phyloP scores from a whole-genome alignment of 768 basidiomycete genomes.

The Boletus edulis region DNA sequence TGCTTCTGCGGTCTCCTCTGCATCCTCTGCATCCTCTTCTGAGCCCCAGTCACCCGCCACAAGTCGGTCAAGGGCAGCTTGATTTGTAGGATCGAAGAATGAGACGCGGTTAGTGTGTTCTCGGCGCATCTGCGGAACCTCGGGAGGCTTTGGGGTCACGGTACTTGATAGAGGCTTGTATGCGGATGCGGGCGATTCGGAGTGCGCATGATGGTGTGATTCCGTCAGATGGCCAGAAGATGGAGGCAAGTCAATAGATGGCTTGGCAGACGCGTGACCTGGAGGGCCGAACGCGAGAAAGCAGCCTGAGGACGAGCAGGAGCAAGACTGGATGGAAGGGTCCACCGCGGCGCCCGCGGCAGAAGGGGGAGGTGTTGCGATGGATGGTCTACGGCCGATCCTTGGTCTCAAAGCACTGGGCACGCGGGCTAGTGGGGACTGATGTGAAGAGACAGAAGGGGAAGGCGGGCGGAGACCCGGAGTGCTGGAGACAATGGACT shows the following conservation, averaged over 20 bases:
- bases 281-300: constrained; percentile 20
- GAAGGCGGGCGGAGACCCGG: constrained; percentile 23
- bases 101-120: constrained; percentile 72
- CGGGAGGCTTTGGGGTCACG: constrained; percentile 33
- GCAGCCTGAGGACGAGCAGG: constrained; percentile 23
- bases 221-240: constrained; percentile 9
- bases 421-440: constrained; percentile 14
- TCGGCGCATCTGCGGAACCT: constrained; percentile 39
- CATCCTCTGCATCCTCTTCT: constrained; percentile 53
- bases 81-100: constrained; percentile 79
- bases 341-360: constrained; percentile 19
- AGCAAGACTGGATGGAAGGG: constrained; percentile 25
- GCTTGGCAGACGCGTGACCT: constrained; percentile 9
- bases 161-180: constrained; percentile 29
- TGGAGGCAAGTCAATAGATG: constrained; percentile 23
- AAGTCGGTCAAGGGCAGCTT: constrained; percentile 68
- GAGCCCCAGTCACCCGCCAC: constrained; percentile 45
- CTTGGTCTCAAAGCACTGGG: constrained; percentile 37
- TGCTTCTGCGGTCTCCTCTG: constrained; percentile 74
- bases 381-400: constrained; percentile 42
- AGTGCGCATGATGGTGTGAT: constrained; percentile 14
- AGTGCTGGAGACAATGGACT: constrained; percentile 13
- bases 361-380: constrained; percentile 37
- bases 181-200: constrained; percentile 13
- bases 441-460: constrained; percentile 20